Conservation (phyloP, 2,329 filamentous ascomycete species). For the Cyphellophora attinorum region DNA sequence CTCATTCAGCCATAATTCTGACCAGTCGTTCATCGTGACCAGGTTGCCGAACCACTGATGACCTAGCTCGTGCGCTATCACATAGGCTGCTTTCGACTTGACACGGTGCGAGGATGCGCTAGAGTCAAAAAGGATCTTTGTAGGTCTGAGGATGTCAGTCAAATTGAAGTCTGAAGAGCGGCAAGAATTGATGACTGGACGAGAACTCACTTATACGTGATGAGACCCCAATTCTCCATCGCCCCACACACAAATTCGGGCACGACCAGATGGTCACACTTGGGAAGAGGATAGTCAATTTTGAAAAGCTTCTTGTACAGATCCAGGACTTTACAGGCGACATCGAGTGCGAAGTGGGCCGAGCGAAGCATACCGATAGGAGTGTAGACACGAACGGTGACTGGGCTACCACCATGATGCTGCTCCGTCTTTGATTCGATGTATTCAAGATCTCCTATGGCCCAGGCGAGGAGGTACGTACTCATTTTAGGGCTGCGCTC, state of each 20-base stretch:
- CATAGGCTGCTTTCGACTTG: constrained; percentile 90
- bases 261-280: constrained; percentile 80
- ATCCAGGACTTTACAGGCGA: constrained; percentile 87
- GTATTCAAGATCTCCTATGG: constrained; percentile 93
- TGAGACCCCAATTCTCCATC: constrained; percentile 95
- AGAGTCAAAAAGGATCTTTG: constrained; percentile 88
- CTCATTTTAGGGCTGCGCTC: constrained; percentile 84
- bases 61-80: constrained; percentile 94
- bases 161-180: no score
- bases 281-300: constrained; percentile 90
- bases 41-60: constrained; percentile 96
- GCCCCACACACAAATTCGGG: constrained; percentile 80
- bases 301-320: constrained; percentile 92
- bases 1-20: constrained; percentile 87
- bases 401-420: constrained; percentile 79
- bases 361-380: constrained; percentile 87
- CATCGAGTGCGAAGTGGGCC: constrained; percentile 78
- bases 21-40: constrained; percentile 93
- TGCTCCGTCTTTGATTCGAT: constrained; percentile 84
- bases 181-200: no score
- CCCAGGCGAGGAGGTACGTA: constrained; percentile 83
- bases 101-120: constrained; percentile 81
- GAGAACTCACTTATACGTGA: constrained; percentile 93
- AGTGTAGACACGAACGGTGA: constrained; percentile 93
- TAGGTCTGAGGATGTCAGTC: no score